Evolutionary conservation across 768 basidiomycete species (phyloP).

Genomic region (Coprinopsis sp.): DNA sequence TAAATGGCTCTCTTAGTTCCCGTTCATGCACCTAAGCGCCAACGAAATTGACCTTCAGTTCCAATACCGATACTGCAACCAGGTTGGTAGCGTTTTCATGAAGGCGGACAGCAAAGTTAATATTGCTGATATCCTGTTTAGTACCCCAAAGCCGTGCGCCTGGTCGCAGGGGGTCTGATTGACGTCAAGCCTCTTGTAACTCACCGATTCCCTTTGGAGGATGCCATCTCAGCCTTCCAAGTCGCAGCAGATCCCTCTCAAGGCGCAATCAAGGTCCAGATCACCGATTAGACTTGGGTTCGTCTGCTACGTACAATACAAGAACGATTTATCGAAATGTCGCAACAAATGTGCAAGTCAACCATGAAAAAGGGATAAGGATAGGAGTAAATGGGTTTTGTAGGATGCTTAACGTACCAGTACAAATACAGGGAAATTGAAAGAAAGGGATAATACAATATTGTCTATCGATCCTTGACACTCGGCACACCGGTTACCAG

Average conservation of each 20-base stretch:
- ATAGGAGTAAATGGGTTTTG: no score
- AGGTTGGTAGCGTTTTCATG: constrained; percentile 26
- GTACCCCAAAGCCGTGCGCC: constrained; percentile 82
- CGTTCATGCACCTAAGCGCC: constrained; percentile 68
- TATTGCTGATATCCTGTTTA: constrained; percentile 18
- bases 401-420: no score
- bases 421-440: no score
- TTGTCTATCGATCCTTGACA: no score
- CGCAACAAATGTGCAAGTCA: no score
- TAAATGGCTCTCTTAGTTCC: constrained; percentile 38
- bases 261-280: constrained; percentile 68
- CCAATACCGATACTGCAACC: constrained; percentile 67
- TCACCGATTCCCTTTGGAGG: constrained; percentile 66
- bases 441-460: no score
- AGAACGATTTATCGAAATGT: not conserved
- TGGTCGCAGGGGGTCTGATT: constrained; percentile 70
- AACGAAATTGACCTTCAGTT: constrained; percentile 68
- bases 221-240: constrained; percentile 76
- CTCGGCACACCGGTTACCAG: no score
- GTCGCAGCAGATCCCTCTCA: constrained; percentile 63
- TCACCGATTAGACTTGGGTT: constrained; percentile 41
- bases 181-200: constrained; percentile 78
- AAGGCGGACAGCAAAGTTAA: constrained; percentile 6
- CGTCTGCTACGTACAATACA: not conserved
- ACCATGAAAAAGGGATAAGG: no score